A percentile compares a stretch with the other conserved stretches of the same genome.
These are phyloP conservation scores for Fusarium nelsonii DNA, from an alignment of 2,329 filamentous ascomycete genomes.

Conservation along the genomic window DNA sequence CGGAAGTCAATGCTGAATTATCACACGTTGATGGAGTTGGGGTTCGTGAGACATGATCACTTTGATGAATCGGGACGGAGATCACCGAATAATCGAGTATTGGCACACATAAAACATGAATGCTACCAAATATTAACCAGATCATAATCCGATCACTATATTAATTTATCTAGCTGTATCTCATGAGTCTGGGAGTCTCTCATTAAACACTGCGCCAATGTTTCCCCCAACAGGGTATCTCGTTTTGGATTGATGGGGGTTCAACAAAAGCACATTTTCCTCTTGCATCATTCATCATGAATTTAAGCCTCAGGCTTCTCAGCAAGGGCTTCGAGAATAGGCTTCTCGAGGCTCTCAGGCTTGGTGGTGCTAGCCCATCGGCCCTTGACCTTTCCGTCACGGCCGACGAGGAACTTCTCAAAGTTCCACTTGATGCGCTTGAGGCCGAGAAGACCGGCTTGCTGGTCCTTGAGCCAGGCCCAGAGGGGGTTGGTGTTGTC, in stretches of 20 bases:
- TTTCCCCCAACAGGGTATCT: slow-evolving; percentile 36
- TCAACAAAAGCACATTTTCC: not conserved
- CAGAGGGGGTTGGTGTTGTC: slow-evolving; percentile 82
- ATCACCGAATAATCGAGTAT: not conserved
- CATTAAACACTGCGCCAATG: slow-evolving; percentile 19
- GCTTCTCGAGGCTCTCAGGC: slow-evolving; percentile 81
- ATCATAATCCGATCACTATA: slow-evolving; percentile 1
- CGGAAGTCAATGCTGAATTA: not conserved
- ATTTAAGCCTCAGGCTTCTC: slow-evolving; percentile 31
- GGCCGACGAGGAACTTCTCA: slow-evolving; percentile 94
- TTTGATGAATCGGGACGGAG: not conserved
- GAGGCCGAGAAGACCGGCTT: slow-evolving; percentile 86
- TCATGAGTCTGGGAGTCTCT: slow-evolving; percentile 9
- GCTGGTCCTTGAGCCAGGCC: slow-evolving; percentile 78
- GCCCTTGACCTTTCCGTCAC: slow-evolving; percentile 85
- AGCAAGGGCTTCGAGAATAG: slow-evolving; percentile 78
- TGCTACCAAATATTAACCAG: not conserved
- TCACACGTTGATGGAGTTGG: not conserved
- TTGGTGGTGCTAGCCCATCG: slow-evolving; percentile 91
- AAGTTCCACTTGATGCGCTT: slow-evolving; percentile 99
- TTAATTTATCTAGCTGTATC: slow-evolving; percentile 23
- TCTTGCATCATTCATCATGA: not conserved
- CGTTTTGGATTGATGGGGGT: slow-evolving; percentile 29
- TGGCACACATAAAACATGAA: not conserved
- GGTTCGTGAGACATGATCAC: not conserved